Conservation (phyloP, 2,329 filamentous ascomycete species). For the Trichophyton rubrum region DNA sequence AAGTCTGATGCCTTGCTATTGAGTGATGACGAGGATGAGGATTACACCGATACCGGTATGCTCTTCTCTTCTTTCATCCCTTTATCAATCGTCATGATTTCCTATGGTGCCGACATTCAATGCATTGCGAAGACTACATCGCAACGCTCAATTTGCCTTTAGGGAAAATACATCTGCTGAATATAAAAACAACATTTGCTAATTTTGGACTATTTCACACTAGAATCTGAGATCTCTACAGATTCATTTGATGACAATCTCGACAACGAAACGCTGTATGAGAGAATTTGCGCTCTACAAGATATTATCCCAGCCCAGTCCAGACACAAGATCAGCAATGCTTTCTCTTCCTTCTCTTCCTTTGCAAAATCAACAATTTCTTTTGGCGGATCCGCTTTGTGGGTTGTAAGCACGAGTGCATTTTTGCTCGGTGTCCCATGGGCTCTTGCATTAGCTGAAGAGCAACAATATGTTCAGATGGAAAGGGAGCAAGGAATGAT, state of each 20-base stretch:
- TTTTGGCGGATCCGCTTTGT: conserved; percentile 75
- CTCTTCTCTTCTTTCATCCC: neutral
- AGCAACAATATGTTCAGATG: conserved; percentile 95
- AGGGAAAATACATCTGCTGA: neutral
- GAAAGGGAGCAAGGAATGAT: conserved; percentile 96
- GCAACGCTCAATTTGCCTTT: too few relatives aligned
- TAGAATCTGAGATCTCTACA: conserved; percentile 74
- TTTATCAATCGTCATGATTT: neutral
- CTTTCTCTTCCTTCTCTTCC: conserved; percentile 35
- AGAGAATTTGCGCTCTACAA: conserved; percentile 59
- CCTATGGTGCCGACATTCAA: neutral
- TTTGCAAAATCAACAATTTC: conserved; percentile 36
- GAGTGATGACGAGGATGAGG: conserved; percentile 48
- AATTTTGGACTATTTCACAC: neutral
- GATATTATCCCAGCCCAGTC: conserved; percentile 65
- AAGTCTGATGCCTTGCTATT: conserved; percentile 43
- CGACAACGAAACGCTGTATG: conserved; percentile 50
- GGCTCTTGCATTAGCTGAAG: conserved; percentile 83
- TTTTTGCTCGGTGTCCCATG: conserved; percentile 86
- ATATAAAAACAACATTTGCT: neutral
- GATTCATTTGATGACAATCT: conserved; percentile 54
- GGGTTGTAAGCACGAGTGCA: conserved; percentile 80
- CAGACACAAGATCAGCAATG: conserved; percentile 54
- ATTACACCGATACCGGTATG: conserved; percentile 83
- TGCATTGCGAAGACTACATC: neutral